Evolutionary conservation across 352 stramenopile genomes (phyloP), one percentile per base, ranked within the genome.

Genomic region (Phytophthora sojae): DNA sequence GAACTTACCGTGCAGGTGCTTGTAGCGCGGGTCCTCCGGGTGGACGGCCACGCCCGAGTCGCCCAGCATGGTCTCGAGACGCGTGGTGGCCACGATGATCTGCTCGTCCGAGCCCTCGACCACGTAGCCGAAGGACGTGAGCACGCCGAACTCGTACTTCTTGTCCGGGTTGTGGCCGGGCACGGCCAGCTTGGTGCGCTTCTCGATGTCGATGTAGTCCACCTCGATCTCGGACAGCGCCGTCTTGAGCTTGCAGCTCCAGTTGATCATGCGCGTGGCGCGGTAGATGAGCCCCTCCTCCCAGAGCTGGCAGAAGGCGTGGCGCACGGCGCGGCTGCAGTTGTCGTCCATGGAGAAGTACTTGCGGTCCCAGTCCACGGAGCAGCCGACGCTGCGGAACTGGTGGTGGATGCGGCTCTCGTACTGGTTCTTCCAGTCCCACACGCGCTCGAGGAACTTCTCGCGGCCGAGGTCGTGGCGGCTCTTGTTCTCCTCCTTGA

Each of bases 261-360:
- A 99, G 89, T 99, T 99, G 77, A 99, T 99, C 77, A 99, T 95
- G 54, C 98, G 91, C 45, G 95, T 99, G 19, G 97, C 97, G 29
- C 98, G 82, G 83, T 99, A 99, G 63, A 99, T 95, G 15, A 99
- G 88, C 54, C 98, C 97, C 71, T 95, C 81, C 61, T 97, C 88
- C 81, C 84, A 96, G 8, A 97, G 64, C 58, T 92, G 88, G 74
- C 97, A 98, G 80, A 99, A 99, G 15, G 97, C 96, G 76, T 99
- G 97, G 64, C 96, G 90, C 37, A 99, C 98, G 6, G 98, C 98
- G 53, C 90, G 93, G 69, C 89, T 98, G 66, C 98, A 98, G 67
- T 98, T 99, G 49, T 99, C 93, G 77, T 99, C 98, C 98, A 99
- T 99, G 25, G 98, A 99, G 65, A 99, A 99, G 64, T 98, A 97